Conservation (phyloP, 257 asterid species). For the Fraxinus pennsylvanica region DNA sequence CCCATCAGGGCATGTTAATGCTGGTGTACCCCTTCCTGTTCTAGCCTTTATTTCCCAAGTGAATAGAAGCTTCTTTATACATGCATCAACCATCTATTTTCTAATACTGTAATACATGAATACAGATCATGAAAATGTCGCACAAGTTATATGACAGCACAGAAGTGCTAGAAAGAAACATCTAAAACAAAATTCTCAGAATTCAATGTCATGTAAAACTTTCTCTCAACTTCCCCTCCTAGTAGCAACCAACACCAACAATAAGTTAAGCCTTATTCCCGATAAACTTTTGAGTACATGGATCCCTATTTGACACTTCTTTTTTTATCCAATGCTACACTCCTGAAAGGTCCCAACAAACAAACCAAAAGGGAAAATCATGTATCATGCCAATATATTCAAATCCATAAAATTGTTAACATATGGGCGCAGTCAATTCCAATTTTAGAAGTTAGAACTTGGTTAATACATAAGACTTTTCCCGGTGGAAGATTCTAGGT, state of each 20-base stretch:
- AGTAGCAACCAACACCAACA: not conserved
- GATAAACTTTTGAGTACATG: not conserved
- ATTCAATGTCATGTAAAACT: not conserved
- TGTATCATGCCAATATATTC: not conserved
- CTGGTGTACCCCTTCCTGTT: not conserved
- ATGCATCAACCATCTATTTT: not conserved
- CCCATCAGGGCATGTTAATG: not conserved
- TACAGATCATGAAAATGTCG: not conserved
- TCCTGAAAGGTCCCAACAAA: not conserved
- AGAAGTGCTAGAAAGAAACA: constrained; percentile 15
- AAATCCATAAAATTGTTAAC: not conserved
- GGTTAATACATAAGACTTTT: constrained; percentile 4
- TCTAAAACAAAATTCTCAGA: constrained; percentile 13
- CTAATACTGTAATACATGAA: not conserved
- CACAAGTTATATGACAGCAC: constrained; percentile 1
- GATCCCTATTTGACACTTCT: not conserved
- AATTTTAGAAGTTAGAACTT: constrained; percentile 16
- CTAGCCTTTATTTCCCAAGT: not conserved
- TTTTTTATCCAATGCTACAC: not conserved
- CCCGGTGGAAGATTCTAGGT: not conserved
- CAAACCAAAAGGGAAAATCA: not conserved
- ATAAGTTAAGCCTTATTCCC: not conserved
- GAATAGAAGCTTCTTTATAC: not conserved
- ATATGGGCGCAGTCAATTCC: not conserved
- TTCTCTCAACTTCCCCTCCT: not conserved